phyloP scores from a whole-genome alignment of 1,284 basidiomycete genomes.

The Cryptococcus sp. region DNA sequence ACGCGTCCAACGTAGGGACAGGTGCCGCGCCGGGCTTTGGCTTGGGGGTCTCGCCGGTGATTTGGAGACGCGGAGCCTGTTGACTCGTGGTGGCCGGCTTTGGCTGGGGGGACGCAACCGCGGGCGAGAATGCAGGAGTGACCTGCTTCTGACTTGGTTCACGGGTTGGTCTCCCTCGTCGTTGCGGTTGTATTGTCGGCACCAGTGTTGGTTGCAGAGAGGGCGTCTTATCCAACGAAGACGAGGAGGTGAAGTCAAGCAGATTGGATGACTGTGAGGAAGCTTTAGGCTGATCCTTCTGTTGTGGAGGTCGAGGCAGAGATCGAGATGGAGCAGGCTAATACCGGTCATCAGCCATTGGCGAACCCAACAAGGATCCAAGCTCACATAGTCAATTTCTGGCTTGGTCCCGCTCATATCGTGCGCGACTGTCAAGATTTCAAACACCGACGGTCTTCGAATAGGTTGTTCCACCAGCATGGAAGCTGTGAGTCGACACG shows the following conservation, averaged over 20 bases:
- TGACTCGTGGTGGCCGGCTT: neutral
- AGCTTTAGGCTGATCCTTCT: constrained; percentile 8
- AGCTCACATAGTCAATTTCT: constrained; percentile 65
- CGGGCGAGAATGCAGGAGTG: constrained; percentile 1
- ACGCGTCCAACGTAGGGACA: constrained; percentile 32
- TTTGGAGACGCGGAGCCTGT: constrained; percentile 24
- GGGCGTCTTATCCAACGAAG: constrained; percentile 16
- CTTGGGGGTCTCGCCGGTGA: constrained; percentile 33
- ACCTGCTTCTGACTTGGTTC: constrained; percentile 27
- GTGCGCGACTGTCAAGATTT: constrained; percentile 74
- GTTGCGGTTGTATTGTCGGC: constrained; percentile 45
- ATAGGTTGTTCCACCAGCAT: constrained; percentile 85
- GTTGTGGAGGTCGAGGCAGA: constrained; percentile 12
- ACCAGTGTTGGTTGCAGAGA: constrained; percentile 34
- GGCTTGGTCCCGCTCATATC: constrained; percentile 79
- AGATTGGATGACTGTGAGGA: constrained; percentile 34
- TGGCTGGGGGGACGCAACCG: neutral
- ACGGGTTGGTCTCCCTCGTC: constrained; percentile 47
- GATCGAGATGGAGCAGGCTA: constrained; percentile 31
- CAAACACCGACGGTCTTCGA: constrained; percentile 78
- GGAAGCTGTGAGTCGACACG: constrained; percentile 60
- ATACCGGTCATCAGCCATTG: neutral
- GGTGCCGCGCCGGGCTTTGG: neutral
- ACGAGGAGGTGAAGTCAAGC: constrained; percentile 49
- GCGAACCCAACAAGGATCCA: constrained; percentile 15